Base-by-base conservation (phyloP, 257 asterid genomes). In the Solanum dulcamara region DNA sequence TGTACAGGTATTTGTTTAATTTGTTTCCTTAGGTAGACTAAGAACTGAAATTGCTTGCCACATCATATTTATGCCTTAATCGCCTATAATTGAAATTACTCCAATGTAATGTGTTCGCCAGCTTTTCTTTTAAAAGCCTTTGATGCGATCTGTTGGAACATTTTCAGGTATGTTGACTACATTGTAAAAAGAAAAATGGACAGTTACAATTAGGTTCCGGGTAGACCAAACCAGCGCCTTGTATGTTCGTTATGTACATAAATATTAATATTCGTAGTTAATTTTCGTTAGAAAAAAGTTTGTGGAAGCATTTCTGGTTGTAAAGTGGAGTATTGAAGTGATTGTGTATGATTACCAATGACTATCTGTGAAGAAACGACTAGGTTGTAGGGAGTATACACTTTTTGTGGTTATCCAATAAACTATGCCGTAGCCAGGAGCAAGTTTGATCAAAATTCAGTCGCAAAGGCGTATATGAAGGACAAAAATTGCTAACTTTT, bases 1-100 rank as follows among this genome's bases (percentile, higher is more conserved):
- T 86, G 93, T 97, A n/a, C 95, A 94, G 96, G 99, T 94, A 81
- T 15, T 11, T 60, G 9, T 30, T 66, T 50, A 44, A 14, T 26
- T 57, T 22, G 17, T 30, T 64, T 64, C 68, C 71, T 64, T 28
- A 6, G 14, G 71, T 28, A 28, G 37, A 64, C 20, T 13, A 64
- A 66, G 74, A 67, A 67, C 15, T 67, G 26, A 67, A 33, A 67
- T 67, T 67, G 44, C 38, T 66, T 32, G 46, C 77, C 28, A 17
- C 44, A 4, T 67, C 57, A 44, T 66, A 42, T 30, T 44, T 37
- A 24, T 44, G 85, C 80, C 26, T 44, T 10, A 30, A 37, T 66
- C 14, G 51, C 57, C 30, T 74, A 35, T 74, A 9, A n/a, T 38
- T n/a, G 55, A n/a, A 26, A 74, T 40, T 24, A 74, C 57, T 74